These are phyloP conservation scores for Stentor coeruleus DNA, from an alignment of 73 alveolate genomes.

Conservation along the genomic window DNA sequence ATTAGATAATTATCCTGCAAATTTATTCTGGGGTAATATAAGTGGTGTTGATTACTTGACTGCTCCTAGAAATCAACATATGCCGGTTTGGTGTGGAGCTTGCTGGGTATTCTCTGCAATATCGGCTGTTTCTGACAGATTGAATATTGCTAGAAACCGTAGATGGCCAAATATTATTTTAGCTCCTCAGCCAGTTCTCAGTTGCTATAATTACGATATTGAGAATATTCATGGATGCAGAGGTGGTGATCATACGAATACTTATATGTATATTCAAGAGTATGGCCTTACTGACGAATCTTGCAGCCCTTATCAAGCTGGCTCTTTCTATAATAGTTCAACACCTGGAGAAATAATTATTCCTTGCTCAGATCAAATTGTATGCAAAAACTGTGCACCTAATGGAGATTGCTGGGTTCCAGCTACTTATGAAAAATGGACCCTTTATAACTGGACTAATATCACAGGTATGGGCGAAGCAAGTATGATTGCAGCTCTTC, in stretches of 20 bases:
- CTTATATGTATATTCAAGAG: constrained; percentile 56
- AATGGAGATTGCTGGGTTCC: constrained; percentile 62
- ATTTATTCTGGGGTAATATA: constrained; percentile 66
- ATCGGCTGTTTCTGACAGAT: constrained; percentile 69
- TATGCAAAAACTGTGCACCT: constrained; percentile 51
- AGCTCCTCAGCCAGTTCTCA: constrained; percentile 72
- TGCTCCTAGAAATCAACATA: constrained; percentile 59
- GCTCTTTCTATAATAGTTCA: constrained; percentile 24
- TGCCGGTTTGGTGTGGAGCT: constrained; percentile 86
- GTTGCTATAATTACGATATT: constrained; percentile 60
- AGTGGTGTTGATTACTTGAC: constrained; percentile 68
- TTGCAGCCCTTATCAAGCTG: constrained; percentile 68
- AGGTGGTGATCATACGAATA: constrained; percentile 72
- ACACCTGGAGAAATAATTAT: constrained; percentile 31
- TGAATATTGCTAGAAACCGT: constrained; percentile 72
- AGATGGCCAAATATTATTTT: constrained; percentile 70
- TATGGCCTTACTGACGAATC: constrained; percentile 71
- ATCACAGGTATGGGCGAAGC: constrained; percentile 58
- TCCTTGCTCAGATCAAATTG: constrained; percentile 5
- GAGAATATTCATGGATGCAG: constrained; percentile 58
- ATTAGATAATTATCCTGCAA: constrained; percentile 32
- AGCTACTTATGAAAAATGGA: constrained; percentile 43
- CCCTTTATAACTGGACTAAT: constrained; percentile 47
- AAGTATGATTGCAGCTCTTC: constrained; percentile 80
- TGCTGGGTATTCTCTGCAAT: constrained; percentile 92